These are phyloP conservation scores for Sherardia arvensis DNA, from an alignment of 257 asterid genomes.

Conservation along the genomic window DNA sequence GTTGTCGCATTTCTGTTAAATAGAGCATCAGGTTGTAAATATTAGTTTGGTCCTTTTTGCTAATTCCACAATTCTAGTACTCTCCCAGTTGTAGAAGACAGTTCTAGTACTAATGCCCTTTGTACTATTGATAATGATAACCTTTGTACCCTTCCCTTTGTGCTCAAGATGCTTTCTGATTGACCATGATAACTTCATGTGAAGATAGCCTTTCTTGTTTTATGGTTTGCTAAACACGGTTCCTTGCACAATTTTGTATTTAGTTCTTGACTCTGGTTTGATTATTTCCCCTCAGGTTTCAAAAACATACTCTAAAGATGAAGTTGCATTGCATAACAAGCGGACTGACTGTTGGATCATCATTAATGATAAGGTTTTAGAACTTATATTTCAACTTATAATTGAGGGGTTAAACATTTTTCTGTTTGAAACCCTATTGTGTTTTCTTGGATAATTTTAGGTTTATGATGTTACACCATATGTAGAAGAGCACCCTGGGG, in stretches of 20 bases:
- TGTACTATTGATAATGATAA: neutral
- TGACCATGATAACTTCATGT: neutral
- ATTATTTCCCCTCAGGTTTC: constrained; percentile 28
- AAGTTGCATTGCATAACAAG: constrained; percentile 70
- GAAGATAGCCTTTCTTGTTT: neutral
- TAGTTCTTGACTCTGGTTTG: neutral
- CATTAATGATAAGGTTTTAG: constrained; percentile 71
- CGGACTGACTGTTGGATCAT: constrained; percentile 96
- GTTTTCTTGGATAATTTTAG: constrained; percentile 22
- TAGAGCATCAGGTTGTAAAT: neutral
- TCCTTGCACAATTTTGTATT: neutral
- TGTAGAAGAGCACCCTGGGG: constrained; percentile 98
- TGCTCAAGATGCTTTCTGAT: neutral
- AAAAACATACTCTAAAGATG: constrained; percentile 50
- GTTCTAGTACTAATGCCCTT: no score
- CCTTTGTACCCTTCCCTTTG: no score
- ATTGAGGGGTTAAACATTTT: neutral
- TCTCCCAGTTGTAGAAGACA: neutral
- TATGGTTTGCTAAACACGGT: neutral
- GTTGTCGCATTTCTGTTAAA: neutral
- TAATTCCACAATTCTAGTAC: neutral
- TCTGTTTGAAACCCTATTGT: neutral
- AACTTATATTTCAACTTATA: neutral
- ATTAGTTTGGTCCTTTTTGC: neutral
- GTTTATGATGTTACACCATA: constrained; percentile 89